Evolutionary conservation across 352 stramenopile species (phyloP).

Genomic region (Aphanomyces invadans): DNA sequence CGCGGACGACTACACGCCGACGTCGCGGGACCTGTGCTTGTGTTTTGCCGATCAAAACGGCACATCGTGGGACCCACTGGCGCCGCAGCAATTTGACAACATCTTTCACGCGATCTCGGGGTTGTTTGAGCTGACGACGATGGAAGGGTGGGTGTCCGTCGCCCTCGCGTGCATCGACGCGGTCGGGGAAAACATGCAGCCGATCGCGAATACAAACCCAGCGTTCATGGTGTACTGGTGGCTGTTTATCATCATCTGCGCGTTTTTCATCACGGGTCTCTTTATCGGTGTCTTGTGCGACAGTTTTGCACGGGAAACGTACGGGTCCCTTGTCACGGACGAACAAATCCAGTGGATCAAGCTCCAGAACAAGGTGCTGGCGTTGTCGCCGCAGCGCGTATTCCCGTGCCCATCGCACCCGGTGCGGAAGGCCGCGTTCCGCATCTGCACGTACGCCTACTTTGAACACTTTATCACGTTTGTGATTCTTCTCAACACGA

Average conservation of each 20-base stretch:
- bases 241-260: slow-evolving; percentile 87
- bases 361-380: slow-evolving; percentile 55
- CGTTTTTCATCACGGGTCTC: slow-evolving; percentile 91
- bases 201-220: slow-evolving; percentile 71
- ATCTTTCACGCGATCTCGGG: slow-evolving; percentile 63
- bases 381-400: slow-evolving; percentile 58
- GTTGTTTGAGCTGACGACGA: slow-evolving; percentile 91
- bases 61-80: slow-evolving; percentile 38
- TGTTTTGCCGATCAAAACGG: slow-evolving; percentile 36
- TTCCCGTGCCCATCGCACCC: slow-evolving; percentile 47
- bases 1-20: slow-evolving; percentile 25
- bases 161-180: slow-evolving; percentile 86
- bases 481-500: slow-evolving; percentile 87
- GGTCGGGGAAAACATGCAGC: slow-evolving; percentile 87
- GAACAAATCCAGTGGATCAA: slow-evolving; percentile 88
- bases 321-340: slow-evolving; percentile 46
- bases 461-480: slow-evolving; percentile 88
- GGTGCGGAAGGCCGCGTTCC: slow-evolving; percentile 51
- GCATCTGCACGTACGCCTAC: slow-evolving; percentile 43
- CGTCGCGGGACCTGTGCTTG: slow-evolving; percentile 58
- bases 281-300: slow-evolving; percentile 93
- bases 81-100: slow-evolving; percentile 78
- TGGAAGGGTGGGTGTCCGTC: slow-evolving; percentile 86
- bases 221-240: slow-evolving; percentile 83
- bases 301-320: slow-evolving; percentile 88